These are phyloP conservation scores for Leccinum incarnatum DNA, from an alignment of 768 basidiomycete species.

Conservation along the genomic window DNA sequence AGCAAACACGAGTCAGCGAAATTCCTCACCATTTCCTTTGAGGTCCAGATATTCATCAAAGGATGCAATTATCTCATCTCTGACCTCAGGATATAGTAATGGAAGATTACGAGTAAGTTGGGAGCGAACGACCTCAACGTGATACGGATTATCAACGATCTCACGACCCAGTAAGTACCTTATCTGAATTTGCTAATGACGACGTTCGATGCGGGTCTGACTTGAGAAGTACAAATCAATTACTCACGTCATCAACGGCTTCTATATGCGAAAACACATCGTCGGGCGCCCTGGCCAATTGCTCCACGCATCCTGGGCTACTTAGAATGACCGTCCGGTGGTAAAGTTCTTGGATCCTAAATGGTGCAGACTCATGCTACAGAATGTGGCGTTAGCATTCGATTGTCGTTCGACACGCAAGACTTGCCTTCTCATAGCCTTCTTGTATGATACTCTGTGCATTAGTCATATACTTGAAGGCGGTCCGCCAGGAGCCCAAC, in stretches of 20 bases:
- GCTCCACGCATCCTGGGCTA: conserved; percentile 4
- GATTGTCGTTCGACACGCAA: not conserved
- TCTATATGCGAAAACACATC: not conserved
- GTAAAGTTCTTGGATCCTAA: conserved; percentile 26
- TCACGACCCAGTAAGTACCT: conserved; percentile 39
- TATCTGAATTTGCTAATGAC: conserved; percentile 22
- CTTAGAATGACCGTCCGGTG: conserved; percentile 41
- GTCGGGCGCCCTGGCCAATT: not conserved
- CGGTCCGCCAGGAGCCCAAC: conserved; percentile 26
- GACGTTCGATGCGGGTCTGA: not conserved
- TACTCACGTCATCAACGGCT: not conserved
- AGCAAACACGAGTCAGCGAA: not conserved
- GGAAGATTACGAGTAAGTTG: conserved; percentile 34
- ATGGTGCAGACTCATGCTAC: conserved; percentile 27
- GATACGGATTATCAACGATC: conserved; percentile 30
- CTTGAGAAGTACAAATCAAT: not conserved
- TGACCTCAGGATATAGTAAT: conserved; percentile 41
- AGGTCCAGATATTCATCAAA: conserved; percentile 37
- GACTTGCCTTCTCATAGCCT: conserved; percentile 29
- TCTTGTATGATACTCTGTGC: conserved; percentile 24
- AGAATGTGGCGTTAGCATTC: not conserved
- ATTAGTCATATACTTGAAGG: conserved; percentile 13
- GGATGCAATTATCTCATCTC: conserved; percentile 41
- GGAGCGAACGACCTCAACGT: conserved; percentile 27
- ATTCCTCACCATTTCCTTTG: conserved; percentile 11